Base-by-base conservation (phyloP, 2,329 filamentous ascomycete species). In the Trichoderma polysporum region DNA sequence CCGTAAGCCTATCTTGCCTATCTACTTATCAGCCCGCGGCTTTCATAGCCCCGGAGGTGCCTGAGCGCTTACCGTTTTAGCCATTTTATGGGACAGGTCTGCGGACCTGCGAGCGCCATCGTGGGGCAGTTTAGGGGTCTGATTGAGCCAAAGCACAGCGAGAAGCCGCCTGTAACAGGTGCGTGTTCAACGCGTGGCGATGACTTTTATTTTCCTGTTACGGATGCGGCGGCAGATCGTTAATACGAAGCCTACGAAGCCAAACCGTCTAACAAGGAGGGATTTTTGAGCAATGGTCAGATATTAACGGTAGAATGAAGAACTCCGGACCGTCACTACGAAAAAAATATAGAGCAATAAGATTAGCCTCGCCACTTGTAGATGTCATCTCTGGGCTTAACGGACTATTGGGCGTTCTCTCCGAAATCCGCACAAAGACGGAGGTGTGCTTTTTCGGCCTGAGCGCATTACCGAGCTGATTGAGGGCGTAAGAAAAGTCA, bases 41-140 rank as follows among this genome's bases (percentile, higher is more conserved):
- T 17, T 52, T 53, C n/a, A n/a, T 33, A 54, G 60, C 31, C 35
- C 49, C 59, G 59, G 47, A 54, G 49, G 60, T 63, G 27, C 60
- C 60, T 63, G 60, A 56, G 60, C 35, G 60, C 60, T 63, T 54
- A 63, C 60, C 50, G 37, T 12, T 54, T 63, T 63, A 54, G 27
- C 60, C 60, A 12, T 63, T 63, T 47, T 41, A 39, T 49, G 60
- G 50, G 35, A 29, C 49, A 25, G 60, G n/a, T 49, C 27, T 41
- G 60, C 35, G 59, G 59, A 62, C 59, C 49, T 62, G 45, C 27
- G 19, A 61, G 58, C 58, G 58, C 58, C 45, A 50, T 61, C 45
- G 45, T 61, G 58, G 58, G 45, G 58, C 29, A 31, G 9, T 41
- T 53, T 63, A 63, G 60, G 60, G 60, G 60, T 39, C 33, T 52